Percentiles rank a stretch among this genome's conserved stretches.
Conservation (phyloP, 306 rosid species). For the peach (Prunus persica) region Prunus_persica_NCBIv2 NC_034013.1:14884501-14885000, state of each 20-base stretch:
- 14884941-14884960: slow-evolving; percentile 98
- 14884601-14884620: slow-evolving; percentile 11
- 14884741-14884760: slow-evolving; percentile 71
- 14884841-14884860: slow-evolving; percentile 77
- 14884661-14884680: slow-evolving; percentile 86
- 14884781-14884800: slow-evolving; percentile 14
- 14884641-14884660: slow-evolving; percentile 57
- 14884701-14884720: slow-evolving; percentile 98
- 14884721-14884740: slow-evolving; percentile 98
- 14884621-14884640: neutral
- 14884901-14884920: slow-evolving; percentile 70
- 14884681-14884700: slow-evolving; percentile 82
- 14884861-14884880: slow-evolving; percentile 89
- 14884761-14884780: slow-evolving; percentile 25
- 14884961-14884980: slow-evolving; percentile 88
- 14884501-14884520: slow-evolving; percentile 60
- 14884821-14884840: slow-evolving; percentile 64
- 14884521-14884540: slow-evolving; percentile 28
- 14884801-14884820: neutral
- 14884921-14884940: slow-evolving; percentile 90
- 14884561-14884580: slow-evolving; percentile 1
- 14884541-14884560: neutral
- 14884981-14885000: slow-evolving; percentile 13
- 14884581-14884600: slow-evolving; percentile 1
- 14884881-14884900: slow-evolving; percentile 98